Conservation (phyloP, 176 grass and related monocot genomes). For the Coix lacrymajobi region DNA sequence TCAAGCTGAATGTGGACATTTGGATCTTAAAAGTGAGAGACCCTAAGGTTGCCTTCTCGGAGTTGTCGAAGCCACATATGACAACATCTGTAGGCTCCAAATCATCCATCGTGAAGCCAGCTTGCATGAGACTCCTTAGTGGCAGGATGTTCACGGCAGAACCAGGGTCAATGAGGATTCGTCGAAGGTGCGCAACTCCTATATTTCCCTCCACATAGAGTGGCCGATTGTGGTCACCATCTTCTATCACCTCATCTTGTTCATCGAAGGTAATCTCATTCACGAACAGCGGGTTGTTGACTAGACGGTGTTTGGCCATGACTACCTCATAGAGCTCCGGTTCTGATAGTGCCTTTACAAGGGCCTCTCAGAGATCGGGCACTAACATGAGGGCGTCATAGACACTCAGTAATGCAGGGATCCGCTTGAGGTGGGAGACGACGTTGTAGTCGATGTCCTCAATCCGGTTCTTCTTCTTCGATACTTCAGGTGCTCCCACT, state of each 20-base stretch:
- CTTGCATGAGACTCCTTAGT: no score
- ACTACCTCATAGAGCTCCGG: background rate
- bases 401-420: background rate
- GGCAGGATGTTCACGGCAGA: no score
- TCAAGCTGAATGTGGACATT: no score
- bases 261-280: background rate
- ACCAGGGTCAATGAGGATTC: no score
- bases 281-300: background rate
- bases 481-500: accelerated
- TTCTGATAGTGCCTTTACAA: background rate
- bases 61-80: no score
- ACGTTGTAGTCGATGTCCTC: background rate
- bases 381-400: background rate
- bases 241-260: background rate
- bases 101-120: no score
- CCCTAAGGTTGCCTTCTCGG: no score
- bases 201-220: background rate
- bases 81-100: no score
- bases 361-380: background rate
- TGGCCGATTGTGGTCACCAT: background rate
- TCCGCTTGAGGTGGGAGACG: background rate
- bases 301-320: background rate
- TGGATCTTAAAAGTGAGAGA: no score
- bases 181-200: no score
- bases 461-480: background rate